These are phyloP conservation scores for Penicillium capsulatum DNA, from an alignment of 2,329 filamentous ascomycete genomes.

Conservation along the genomic window DNA sequence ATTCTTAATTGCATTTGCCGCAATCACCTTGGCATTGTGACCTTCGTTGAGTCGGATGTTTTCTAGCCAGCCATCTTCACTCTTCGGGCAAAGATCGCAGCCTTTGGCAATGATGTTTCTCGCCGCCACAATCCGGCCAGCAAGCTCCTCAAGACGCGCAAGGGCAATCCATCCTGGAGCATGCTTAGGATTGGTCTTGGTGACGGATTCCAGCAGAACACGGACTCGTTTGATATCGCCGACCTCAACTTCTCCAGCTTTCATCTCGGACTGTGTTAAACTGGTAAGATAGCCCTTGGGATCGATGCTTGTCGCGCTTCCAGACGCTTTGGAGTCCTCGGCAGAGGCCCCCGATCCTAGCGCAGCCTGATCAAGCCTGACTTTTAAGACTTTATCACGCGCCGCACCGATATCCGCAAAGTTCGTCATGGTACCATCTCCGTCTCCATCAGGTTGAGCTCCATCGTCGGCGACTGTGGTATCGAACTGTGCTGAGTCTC, in stretches of 20 bases:
- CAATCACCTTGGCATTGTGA: conserved; percentile 92
- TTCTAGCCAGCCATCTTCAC: conserved; percentile 92
- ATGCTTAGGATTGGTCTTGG: conserved; percentile 93
- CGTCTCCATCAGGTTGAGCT: conserved; percentile 46
- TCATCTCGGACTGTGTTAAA: conserved; percentile 74
- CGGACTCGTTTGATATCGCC: conserved; percentile 94
- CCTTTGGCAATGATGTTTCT: conserved; percentile 83
- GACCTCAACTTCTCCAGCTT: conserved; percentile 75
- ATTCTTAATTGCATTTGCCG: conserved; percentile 84
- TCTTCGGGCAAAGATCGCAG: conserved; percentile 86
- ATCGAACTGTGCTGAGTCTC: conserved; percentile 74
- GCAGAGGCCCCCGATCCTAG: conserved; percentile 57
- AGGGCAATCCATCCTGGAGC: conserved; percentile 95
- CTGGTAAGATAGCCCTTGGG: conserved; percentile 94
- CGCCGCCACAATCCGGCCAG: conserved; percentile 85
- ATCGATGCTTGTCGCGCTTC: conserved; percentile 86
- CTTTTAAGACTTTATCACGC: conserved; percentile 90
- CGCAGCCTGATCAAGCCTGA: conserved; percentile 86
- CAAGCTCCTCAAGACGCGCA: conserved; percentile 84
- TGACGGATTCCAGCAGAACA: conserved; percentile 89
- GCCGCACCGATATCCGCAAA: conserved; percentile 97
- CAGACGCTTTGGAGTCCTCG: conserved; percentile 64
- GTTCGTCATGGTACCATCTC: conserved; percentile 93
- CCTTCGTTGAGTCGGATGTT: conserved; percentile 90
- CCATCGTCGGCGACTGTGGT: conserved; percentile 85